Percentiles rank a stretch among this genome's conserved stretches.
These are phyloP conservation scores for Candida sanyaensis DNA, from an alignment of 1,139 yeast species.

Conservation along the genomic window DNA sequence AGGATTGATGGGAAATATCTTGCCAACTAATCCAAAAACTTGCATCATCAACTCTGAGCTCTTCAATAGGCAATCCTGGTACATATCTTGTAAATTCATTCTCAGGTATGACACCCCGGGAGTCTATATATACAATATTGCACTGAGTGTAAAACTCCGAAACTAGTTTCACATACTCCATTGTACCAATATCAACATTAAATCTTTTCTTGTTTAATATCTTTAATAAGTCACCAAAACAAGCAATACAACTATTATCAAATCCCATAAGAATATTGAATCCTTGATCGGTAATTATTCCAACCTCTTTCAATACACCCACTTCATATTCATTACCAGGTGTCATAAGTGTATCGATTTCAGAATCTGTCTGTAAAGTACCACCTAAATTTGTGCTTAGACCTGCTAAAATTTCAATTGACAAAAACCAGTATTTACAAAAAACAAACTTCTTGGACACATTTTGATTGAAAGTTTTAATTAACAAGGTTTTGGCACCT, in stretches of 20 bases:
- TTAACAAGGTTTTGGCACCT: constrained; percentile 63
- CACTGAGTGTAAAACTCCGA: constrained; percentile 23
- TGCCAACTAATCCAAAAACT: constrained; percentile 29
- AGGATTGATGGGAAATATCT: constrained; percentile 34
- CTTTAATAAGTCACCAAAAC: constrained; percentile 51
- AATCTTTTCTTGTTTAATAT: constrained; percentile 39
- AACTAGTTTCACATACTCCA: constrained; percentile 24
- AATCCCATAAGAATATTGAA: constrained; percentile 59
- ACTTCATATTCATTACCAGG: constrained; percentile 44
- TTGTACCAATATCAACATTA: constrained; percentile 6
- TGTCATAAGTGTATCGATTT: constrained; percentile 46
- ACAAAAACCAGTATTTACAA: constrained; percentile 63
- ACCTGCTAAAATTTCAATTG: constrained; percentile 65
- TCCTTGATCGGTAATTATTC: constrained; percentile 40
- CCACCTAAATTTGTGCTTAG: constrained; percentile 64
- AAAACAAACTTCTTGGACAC: constrained; percentile 45
- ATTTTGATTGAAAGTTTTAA: constrained; percentile 36
- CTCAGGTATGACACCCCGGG: constrained; percentile 12
- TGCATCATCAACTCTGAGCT: constrained; percentile 10
- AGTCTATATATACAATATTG: constrained; percentile 10
- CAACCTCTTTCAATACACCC: constrained; percentile 28
- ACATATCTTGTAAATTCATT: constrained; percentile 10
- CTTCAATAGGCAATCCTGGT: constrained; percentile 16
- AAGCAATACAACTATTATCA: constrained; percentile 46
- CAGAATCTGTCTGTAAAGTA: constrained; percentile 49